Percentiles rank a stretch among this genome's conserved stretches.
Conservation (phyloP, 768 basidiomycete genomes). For the Paxillus rubicundulus region DNA sequence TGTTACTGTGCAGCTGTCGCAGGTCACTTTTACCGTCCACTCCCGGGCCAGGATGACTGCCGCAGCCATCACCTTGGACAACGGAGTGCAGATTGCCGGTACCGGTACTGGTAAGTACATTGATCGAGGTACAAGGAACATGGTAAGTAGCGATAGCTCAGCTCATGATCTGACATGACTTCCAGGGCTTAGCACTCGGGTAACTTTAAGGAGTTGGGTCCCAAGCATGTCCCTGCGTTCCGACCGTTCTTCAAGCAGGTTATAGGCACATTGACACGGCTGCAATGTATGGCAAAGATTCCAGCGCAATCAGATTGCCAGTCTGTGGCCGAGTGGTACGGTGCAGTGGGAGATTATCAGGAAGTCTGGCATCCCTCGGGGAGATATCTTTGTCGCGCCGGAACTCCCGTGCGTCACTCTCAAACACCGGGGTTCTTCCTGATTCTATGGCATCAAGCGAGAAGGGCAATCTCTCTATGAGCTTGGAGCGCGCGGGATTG, state of each 20-base stretch:
- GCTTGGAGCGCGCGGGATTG: constrained; percentile 33
- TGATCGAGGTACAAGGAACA: background rate
- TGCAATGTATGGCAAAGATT: constrained; percentile 28
- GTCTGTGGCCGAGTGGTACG: background rate
- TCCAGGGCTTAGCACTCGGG: constrained; percentile 2
- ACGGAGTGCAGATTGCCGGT: constrained; percentile 21
- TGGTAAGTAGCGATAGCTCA: background rate
- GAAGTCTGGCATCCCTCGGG: constrained; percentile 47
- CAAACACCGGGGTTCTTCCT: background rate
- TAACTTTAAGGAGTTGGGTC: background rate
- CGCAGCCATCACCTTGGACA: constrained; percentile 16
- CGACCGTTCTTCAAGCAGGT: constrained; percentile 30
- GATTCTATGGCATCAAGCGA: constrained; percentile 32
- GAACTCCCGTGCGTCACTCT: constrained; percentile 39
- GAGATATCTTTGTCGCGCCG: constrained; percentile 49
- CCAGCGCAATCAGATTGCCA: background rate
- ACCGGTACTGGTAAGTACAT: constrained; percentile 26
- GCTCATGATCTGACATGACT: background rate
- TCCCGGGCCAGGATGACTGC: background rate
- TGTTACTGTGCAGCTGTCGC: no score
- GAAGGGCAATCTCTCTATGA: constrained; percentile 35
- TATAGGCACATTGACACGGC: constrained; percentile 45
- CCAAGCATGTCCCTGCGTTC: background rate
- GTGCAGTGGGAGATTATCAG: constrained; percentile 43
- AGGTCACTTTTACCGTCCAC: no score